phyloP scores from a whole-genome alignment of 1,139 yeast species.

The Sugiyamaella pinicola region DNA sequence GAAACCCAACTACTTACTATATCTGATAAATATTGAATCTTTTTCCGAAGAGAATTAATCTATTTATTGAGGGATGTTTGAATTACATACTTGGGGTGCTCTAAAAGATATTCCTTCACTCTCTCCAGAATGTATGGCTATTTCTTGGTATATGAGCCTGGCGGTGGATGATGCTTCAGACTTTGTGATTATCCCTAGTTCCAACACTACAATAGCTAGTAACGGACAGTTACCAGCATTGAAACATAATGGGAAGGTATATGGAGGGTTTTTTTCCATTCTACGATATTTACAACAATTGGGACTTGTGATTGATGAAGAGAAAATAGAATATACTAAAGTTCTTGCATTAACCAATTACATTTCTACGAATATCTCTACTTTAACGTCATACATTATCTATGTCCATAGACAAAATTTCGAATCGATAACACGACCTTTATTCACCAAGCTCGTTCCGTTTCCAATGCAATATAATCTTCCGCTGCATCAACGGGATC shows the following conservation, averaged over 20 bases:
- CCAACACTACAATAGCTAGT: conserved; percentile 60
- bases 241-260: conserved; percentile 37
- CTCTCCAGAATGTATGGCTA: conserved; percentile 51
- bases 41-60: background rate
- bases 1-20: no score
- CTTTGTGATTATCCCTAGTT: conserved; percentile 53
- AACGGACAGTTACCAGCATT: conserved; percentile 57
- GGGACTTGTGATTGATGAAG: conserved; percentile 20
- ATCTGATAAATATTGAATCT: no score
- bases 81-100: conserved; percentile 64
- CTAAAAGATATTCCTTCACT: conserved; percentile 39
- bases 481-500: conserved; percentile 56
- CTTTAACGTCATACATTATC: conserved; percentile 61
- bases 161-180: conserved; percentile 28
- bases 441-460: conserved; percentile 61
- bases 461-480: conserved; percentile 88
- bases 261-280: conserved; percentile 57
- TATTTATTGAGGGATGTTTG: conserved; percentile 31
- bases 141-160: conserved; percentile 42
- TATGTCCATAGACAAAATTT: conserved; percentile 65
- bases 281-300: conserved; percentile 42
- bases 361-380: conserved; percentile 48
- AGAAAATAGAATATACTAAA: conserved; percentile 26
- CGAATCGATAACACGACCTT: conserved; percentile 63
- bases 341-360: conserved; percentile 45